phyloP scores from a whole-genome alignment of 139 green algal genomes.

The Mesotaenium endlicherianum region DNA sequence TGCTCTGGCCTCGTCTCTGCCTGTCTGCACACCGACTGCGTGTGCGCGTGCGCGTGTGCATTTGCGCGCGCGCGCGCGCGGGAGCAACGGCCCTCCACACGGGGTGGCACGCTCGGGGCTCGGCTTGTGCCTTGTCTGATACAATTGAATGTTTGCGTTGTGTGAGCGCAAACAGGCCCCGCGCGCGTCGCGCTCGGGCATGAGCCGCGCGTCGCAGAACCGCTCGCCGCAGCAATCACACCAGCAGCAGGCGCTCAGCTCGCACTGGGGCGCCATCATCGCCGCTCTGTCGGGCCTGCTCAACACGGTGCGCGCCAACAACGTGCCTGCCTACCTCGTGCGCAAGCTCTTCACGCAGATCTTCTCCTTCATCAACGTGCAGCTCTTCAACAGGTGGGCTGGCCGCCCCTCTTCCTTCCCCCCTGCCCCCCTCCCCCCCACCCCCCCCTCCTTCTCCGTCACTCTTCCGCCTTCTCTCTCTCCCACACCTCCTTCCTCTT shows the following conservation, averaged over 20 bases:
- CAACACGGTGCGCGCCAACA: constrained; percentile 70
- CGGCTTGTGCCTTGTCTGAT: too few species aligned
- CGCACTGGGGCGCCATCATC: constrained; percentile 87
- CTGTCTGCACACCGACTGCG: too few species aligned
- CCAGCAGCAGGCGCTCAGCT: constrained; percentile 23
- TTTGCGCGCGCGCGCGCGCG: too few species aligned
- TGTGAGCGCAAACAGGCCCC: constrained; percentile 43
- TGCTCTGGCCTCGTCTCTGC: not conserved
- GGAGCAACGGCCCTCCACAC: too few species aligned
- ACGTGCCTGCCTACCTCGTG: constrained; percentile 88
- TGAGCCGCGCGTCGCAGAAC: not conserved
- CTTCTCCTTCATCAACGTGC: constrained; percentile 95
- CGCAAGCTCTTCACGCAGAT: constrained; percentile 67
- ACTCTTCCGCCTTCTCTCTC: not conserved
- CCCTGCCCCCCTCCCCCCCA: not conserved
- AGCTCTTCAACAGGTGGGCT: constrained; percentile 90
- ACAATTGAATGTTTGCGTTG: too few species aligned
- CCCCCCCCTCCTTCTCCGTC: not conserved
- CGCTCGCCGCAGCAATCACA: not conserved
- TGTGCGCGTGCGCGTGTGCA: too few species aligned
- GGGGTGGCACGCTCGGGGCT: too few species aligned
- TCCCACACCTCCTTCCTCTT: not conserved
- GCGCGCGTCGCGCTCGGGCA: constrained; percentile 20
- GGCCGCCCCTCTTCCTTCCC: too few species aligned
- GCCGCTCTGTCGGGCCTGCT: constrained; percentile 80